Percentiles rank a stretch among this genome's conserved stretches.
Conservation (phyloP, 768 basidiomycete genomes). For the Naematelia aurantialba region DNA sequence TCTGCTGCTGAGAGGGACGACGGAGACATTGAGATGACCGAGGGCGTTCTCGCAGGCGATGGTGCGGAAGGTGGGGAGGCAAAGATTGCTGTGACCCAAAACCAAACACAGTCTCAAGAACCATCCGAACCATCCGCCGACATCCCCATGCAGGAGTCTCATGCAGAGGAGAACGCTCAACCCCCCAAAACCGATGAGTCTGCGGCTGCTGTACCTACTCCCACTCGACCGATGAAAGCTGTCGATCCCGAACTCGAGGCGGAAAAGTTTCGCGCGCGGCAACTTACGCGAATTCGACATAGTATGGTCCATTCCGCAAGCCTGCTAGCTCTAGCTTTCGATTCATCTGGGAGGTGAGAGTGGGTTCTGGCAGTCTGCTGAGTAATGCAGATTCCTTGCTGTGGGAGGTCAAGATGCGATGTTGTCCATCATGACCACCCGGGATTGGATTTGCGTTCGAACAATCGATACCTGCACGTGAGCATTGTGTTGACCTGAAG, state of each 20-base stretch:
- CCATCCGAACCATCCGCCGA: too few species aligned
- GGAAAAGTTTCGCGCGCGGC: constrained; percentile 6
- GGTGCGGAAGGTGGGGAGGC: not conserved
- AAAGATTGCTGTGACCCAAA: not conserved
- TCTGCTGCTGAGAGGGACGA: not conserved
- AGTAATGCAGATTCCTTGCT: constrained; percentile 26
- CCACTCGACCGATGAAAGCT: constrained; percentile 7
- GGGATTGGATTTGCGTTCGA: constrained; percentile 39
- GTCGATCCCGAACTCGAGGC: not conserved
- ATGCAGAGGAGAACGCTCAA: not conserved
- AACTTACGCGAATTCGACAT: constrained; percentile 33
- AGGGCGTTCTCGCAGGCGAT: not conserved
- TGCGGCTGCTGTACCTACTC: constrained; percentile 8
- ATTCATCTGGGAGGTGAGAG: constrained; percentile 28
- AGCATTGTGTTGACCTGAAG: constrained; percentile 10
- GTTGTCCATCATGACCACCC: constrained; percentile 35
- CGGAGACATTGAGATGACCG: not conserved
- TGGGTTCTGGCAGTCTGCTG: not conserved
- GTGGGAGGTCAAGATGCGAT: constrained; percentile 45
- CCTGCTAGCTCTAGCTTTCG: constrained; percentile 29
- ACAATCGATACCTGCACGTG: constrained; percentile 42
- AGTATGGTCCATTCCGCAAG: constrained; percentile 27
- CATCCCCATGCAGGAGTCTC: constrained; percentile 8
- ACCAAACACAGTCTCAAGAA: too few species aligned
- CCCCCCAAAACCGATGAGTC: constrained; percentile 1